Evolutionary conservation across 208 protist genomes (phyloP).

Genomic region (Perkinsela sp.): DNA sequence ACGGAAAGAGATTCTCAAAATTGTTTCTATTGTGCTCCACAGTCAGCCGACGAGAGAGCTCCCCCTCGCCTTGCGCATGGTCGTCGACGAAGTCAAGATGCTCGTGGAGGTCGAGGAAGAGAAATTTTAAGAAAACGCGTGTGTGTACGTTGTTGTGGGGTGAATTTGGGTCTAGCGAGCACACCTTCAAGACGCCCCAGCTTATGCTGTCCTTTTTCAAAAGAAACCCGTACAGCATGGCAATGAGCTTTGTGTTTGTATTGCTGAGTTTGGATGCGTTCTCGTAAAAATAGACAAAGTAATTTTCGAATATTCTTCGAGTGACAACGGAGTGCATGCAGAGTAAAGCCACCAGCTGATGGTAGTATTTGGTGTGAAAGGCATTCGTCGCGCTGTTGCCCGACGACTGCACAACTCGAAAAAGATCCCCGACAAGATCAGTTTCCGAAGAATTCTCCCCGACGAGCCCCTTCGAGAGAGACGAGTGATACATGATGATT

Average conservation of each 20-base stretch:
- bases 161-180: neutral
- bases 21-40: neutral
- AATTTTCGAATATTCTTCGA: neutral
- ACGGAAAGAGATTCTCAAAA: neutral
- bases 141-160: neutral
- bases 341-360: neutral
- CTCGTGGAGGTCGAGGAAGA: neutral
- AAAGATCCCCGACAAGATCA: neutral
- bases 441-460: neutral
- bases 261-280: neutral
- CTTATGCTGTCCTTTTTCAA: neutral
- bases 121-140: neutral
- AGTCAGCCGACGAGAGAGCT: neutral
- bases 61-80: neutral
- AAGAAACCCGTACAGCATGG: neutral
- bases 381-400: neutral
- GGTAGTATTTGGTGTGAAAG: neutral
- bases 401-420: neutral
- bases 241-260: neutral
- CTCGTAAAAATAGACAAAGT: neutral
- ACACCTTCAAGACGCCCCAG: neutral
- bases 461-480: neutral
- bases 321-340: neutral
- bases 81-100: neutral
- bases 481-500: neutral